Evolutionary conservation across 2,329 filamentous ascomycete genomes (phyloP).

Genomic region (Neopestalotiopsis sp.): DNA sequence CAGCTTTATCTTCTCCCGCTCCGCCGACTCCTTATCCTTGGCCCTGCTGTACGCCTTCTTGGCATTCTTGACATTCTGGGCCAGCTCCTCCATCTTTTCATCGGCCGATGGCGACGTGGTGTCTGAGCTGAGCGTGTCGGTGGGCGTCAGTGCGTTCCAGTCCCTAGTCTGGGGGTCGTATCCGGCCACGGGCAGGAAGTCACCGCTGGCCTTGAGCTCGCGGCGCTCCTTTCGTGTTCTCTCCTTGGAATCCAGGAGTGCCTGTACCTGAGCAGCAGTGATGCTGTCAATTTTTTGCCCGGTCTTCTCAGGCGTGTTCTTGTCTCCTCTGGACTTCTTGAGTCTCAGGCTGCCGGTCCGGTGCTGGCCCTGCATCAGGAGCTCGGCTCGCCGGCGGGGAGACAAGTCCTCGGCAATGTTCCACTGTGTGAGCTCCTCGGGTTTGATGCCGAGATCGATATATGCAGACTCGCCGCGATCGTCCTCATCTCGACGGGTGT

Average conservation of each 20-base stretch:
- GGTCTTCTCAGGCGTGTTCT: neutral
- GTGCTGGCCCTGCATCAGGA: slow-evolving; percentile 9
- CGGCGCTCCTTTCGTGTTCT: slow-evolving; percentile 47
- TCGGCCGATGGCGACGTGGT: slow-evolving; percentile 39
- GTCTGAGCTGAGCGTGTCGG: slow-evolving; percentile 48
- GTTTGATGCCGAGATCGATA: slow-evolving; percentile 28
- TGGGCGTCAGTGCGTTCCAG: slow-evolving; percentile 56
- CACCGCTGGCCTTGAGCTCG: slow-evolving; percentile 58
- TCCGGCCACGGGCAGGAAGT: slow-evolving; percentile 65
- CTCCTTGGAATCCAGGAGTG: slow-evolving; percentile 32
- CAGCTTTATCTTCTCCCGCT: slow-evolving; percentile 45
- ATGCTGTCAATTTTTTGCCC: slow-evolving; percentile 19
- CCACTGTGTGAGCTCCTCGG: slow-evolving; percentile 34
- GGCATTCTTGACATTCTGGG: slow-evolving; percentile 40
- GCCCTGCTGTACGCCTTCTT: slow-evolving; percentile 43
- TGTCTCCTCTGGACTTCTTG: neutral
- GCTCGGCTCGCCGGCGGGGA: slow-evolving; percentile 1
- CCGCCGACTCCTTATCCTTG: slow-evolving; percentile 42
- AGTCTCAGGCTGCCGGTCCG: neutral
- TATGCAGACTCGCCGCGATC: slow-evolving; percentile 30
- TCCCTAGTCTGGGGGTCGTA: slow-evolving; percentile 62
- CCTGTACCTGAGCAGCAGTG: slow-evolving; percentile 26
- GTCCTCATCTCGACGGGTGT: slow-evolving; percentile 44
- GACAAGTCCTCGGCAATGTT: slow-evolving; percentile 33
- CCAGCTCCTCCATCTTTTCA: slow-evolving; percentile 38